Base-by-base conservation (phyloP, 2,329 filamentous ascomycete species). In the Truncatella angustata region DNA sequence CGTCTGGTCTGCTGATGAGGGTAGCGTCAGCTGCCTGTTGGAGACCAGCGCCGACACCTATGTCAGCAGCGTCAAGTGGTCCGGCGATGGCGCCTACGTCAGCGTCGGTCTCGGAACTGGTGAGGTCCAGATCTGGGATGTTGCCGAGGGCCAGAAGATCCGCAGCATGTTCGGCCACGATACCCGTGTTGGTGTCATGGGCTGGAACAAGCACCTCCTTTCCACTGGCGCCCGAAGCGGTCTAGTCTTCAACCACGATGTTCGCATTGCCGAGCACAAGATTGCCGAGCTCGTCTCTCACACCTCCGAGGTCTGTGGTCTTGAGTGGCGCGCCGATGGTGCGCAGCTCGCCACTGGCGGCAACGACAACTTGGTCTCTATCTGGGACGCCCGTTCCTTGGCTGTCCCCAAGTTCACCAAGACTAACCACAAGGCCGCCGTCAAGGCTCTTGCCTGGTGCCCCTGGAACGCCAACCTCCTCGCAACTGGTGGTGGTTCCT, bases 71-170 rank as follows among this genome's bases (percentile, higher is more conserved):
- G 93, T 99, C 66, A 97, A 97, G 77, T 99, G 94, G 94, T 97
- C 92, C 56, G 91, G 90, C 47, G 94, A 99, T 66, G 94, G 94
- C 54, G 92, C 93, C 28, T 97, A 99, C 67, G 92, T 99, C 59
- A 88, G 92, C 58, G 92, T 97, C 61, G 94, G 94, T 55, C 87
- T 99, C 47, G 93, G 92, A 56, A 91, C 91, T 34, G 94, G 94
- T 54, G 94, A 99, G 72, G 91, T 99, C 34, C 94, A 99, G 76
- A 99, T 99, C 75, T 99, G 94, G 93, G 94, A 97, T 65, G 93
- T 97, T 24, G 89, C 96, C 63, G 94, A 99, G 72, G 85, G 88
- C 56, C 87, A 86, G 66, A 97, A 97, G 82, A 87, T 99, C 54
- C 92, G 94, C 70, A 97, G 91, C 80, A 99, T 99, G 94, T 89